Evolutionary conservation across 2,329 filamentous ascomycete species (phyloP).

Genomic region (Colletotrichum incanum): DNA sequence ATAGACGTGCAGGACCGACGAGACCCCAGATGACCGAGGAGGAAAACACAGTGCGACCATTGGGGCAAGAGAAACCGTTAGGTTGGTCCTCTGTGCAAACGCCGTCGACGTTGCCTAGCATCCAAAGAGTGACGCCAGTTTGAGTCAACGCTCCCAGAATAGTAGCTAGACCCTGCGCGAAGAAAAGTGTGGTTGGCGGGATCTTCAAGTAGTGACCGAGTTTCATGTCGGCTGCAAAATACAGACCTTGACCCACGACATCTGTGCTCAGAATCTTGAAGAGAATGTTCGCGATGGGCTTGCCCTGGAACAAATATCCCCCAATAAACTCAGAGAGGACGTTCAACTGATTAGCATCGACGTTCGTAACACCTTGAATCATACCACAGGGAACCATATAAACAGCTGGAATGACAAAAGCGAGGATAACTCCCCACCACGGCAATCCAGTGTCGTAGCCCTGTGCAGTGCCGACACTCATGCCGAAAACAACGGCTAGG

Average conservation of each 20-base stretch:
- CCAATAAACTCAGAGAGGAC: slow-evolving; percentile 37
- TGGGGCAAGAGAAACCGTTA: slow-evolving; percentile 70
- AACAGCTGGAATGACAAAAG: slow-evolving; percentile 58
- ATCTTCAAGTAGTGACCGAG: slow-evolving; percentile 68
- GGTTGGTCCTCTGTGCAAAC: slow-evolving; percentile 66
- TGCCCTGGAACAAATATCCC: slow-evolving; percentile 66
- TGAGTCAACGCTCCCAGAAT: slow-evolving; percentile 57
- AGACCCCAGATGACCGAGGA: slow-evolving; percentile 75
- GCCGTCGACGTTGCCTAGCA: slow-evolving; percentile 61
- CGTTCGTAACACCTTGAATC: slow-evolving; percentile 60
- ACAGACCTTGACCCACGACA: slow-evolving; percentile 53
- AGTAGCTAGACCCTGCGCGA: slow-evolving; percentile 71
- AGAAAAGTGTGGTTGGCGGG: slow-evolving; percentile 71
- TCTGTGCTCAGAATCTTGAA: slow-evolving; percentile 55
- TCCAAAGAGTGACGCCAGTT: slow-evolving; percentile 52
- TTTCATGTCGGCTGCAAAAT: slow-evolving; percentile 66
- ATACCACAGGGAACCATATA: slow-evolving; percentile 68
- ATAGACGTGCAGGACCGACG: slow-evolving; percentile 61
- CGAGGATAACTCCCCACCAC: slow-evolving; percentile 69
- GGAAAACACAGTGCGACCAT: slow-evolving; percentile 73
- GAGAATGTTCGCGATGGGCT: slow-evolving; percentile 55
- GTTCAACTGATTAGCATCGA: slow-evolving; percentile 60
- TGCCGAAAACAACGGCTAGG: slow-evolving; percentile 58
- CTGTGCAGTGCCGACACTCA: slow-evolving; percentile 56
- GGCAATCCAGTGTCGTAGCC: slow-evolving; percentile 69